phyloP scores from a whole-genome alignment of 495 filamentous ascomycete species.

The Annulohypoxylon bovei region DNA sequence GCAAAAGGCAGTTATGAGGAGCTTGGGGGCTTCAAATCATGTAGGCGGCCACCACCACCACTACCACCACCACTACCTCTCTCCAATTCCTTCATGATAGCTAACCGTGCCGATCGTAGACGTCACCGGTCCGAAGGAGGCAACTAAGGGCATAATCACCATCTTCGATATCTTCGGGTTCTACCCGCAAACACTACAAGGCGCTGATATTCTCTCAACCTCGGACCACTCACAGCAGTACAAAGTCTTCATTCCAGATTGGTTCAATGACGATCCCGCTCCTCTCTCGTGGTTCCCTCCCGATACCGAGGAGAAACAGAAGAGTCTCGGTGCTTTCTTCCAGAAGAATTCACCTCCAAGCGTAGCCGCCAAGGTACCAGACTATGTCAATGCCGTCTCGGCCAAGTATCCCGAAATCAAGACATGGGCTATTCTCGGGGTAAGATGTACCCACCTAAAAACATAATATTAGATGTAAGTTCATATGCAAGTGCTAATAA shows the following conservation, averaged over 20 bases:
- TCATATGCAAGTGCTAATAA: neutral
- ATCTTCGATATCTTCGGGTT: constrained; percentile 81
- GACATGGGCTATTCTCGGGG: constrained; percentile 86
- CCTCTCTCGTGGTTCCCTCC: constrained; percentile 75
- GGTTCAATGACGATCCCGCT: constrained; percentile 68
- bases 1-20: constrained; percentile 72
- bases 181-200: constrained; percentile 74
- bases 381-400: constrained; percentile 66
- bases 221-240: constrained; percentile 64
- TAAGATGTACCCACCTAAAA: constrained; percentile 41
- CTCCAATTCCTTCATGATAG: neutral
- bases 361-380: constrained; percentile 71
- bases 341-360: constrained; percentile 68
- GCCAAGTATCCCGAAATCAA: constrained; percentile 68
- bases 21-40: constrained; percentile 74
- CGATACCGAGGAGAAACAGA: constrained; percentile 79
- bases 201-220: constrained; percentile 75
- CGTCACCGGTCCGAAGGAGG: constrained; percentile 66
- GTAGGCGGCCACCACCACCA: constrained; percentile 59
- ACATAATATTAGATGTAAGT: neutral
- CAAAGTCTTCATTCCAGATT: constrained; percentile 76
- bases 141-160: constrained; percentile 67
- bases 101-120: constrained; percentile 52
- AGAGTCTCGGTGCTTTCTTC: constrained; percentile 82
- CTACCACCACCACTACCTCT: too few species aligned